These are phyloP conservation scores for Cercospora sp. DNA, from an alignment of 2,329 filamentous ascomycete species.

Conservation along the genomic window DNA sequence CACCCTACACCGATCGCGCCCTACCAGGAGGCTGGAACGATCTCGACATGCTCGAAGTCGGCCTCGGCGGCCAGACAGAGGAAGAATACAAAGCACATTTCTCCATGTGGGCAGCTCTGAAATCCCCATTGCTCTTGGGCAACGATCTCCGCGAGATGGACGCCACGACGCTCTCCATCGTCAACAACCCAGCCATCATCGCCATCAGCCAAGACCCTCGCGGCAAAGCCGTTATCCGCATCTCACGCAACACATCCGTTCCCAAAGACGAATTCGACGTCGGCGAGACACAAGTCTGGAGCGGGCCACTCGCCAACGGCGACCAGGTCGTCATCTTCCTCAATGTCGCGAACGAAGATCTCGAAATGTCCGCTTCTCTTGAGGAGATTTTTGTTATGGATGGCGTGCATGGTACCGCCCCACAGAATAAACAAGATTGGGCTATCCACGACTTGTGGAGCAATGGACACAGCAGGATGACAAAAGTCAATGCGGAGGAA, in stretches of 20 bases:
- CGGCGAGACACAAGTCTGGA: constrained; percentile 6
- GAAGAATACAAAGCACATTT: constrained; percentile 50
- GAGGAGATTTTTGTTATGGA: constrained; percentile 4
- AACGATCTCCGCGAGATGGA: constrained; percentile 43
- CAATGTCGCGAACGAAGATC: not conserved
- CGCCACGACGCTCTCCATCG: constrained; percentile 45
- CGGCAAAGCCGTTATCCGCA: not conserved
- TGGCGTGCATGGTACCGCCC: not conserved
- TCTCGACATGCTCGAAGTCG: constrained; percentile 53
- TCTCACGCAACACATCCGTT: not conserved
- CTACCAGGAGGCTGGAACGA: constrained; percentile 41
- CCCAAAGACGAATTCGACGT: constrained; percentile 2
- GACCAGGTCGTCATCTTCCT: constrained; percentile 4
- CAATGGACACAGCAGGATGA: constrained; percentile 3
- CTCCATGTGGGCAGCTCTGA: constrained; percentile 53
- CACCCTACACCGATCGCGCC: constrained; percentile 44
- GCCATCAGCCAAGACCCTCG: constrained; percentile 53
- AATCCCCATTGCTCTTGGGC: constrained; percentile 52
- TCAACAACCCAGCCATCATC: constrained; percentile 52
- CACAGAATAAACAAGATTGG: constrained; percentile 4
- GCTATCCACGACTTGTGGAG: constrained; percentile 1
- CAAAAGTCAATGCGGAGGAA: constrained; percentile 6
- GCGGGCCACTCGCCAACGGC: constrained; percentile 6
- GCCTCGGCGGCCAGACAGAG: constrained; percentile 45
- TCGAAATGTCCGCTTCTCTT: constrained; percentile 5